phyloP scores from a whole-genome alignment of 2,329 filamentous ascomycete species.

The Herpomyces periplanetae region DNA sequence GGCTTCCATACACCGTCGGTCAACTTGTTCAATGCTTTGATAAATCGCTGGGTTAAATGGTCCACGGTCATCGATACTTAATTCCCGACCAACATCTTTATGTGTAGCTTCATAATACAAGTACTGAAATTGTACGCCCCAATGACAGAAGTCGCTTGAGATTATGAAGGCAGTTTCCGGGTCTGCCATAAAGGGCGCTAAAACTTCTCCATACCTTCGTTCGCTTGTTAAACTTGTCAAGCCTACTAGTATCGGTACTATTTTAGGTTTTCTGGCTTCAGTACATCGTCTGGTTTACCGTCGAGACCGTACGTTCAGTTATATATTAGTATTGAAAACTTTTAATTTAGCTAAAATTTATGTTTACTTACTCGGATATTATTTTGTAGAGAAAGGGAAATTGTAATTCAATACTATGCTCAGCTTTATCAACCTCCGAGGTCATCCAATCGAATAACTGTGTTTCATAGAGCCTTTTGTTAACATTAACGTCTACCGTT shows the following conservation, averaged over 20 bases:
- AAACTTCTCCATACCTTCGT: conserved; percentile 21
- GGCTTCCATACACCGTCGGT: conserved; percentile 43
- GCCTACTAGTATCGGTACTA: conserved; percentile 52
- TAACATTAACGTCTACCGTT: conserved; percentile 17
- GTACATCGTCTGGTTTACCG: no score
- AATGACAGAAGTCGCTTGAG: conserved; percentile 88
- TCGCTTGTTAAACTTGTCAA: conserved; percentile 25
- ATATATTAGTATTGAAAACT: conserved; percentile 1
- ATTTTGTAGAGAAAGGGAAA: conserved; percentile 67
- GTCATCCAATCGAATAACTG: conserved; percentile 24
- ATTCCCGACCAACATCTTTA: no score
- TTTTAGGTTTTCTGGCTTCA: no score
- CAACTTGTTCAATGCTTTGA: conserved; percentile 42
- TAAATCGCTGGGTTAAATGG: conserved; percentile 20
- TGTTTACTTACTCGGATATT: conserved; percentile 11
- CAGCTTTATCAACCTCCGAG: conserved; percentile 23
- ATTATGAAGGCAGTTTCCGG: conserved; percentile 43
- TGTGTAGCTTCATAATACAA: conserved; percentile 25
- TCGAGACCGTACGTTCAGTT: no score
- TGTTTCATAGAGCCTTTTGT: conserved; percentile 13
- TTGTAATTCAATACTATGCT: conserved; percentile 92
- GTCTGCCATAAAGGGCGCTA: conserved; percentile 39
- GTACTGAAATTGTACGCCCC: conserved; percentile 53
- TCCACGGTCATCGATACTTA: conserved; percentile 7
- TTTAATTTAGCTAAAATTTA: background rate